Base-by-base conservation (phyloP, 1,284 basidiomycete species). In the Ganoderma multipileum region DNA sequence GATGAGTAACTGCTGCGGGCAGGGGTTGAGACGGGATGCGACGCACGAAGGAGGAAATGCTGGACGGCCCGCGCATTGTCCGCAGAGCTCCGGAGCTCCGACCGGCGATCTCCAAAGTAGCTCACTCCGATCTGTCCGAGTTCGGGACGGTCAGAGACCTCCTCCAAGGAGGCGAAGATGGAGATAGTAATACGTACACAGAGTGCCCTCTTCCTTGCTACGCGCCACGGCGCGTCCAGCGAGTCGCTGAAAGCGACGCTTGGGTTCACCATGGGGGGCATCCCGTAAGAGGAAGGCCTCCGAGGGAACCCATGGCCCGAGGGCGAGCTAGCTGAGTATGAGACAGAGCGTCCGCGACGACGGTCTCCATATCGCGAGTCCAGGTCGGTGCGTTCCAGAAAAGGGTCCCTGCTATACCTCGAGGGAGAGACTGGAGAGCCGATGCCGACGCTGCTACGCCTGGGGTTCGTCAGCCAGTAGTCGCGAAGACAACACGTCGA, bases 61-160 rank as follows among this genome's bases (percentile, higher is more conserved):
- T 86, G 85, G 57, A 96, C 86, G 71, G 91, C 90, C 71, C 82
- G 84, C 14, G 91, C 92, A 77, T 97, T 95, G 74, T 96, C 96
- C 75, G 95, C 86, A 73, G 95, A 96, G 7, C 95, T 95, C 1
- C 83, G 81, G 14, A 96, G 84, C 72, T 87, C 87, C 64, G 52
- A 54, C 28, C 87, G 85, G 0, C 75, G 74, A 67, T 88, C 86
- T 0, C 93, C 91, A 16, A 75, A 76, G 75, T 96, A 96, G 79
- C 96, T 96, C 75, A 95, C 90, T 0, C 92, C 93, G 71, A 94
- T 89, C 90, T 90, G 23, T 14, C 9, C 38, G 6, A 5, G 7
- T 20, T 55, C 55, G 44, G 3, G 8, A 7, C 30, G 14, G 26
- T 6, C 20, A 26, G 12, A 33, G 33, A 33, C n/a, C n/a, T 33